phyloP scores from a whole-genome alignment of 2,329 filamentous ascomycete genomes.

The Byssochlamys sp. region DNA sequence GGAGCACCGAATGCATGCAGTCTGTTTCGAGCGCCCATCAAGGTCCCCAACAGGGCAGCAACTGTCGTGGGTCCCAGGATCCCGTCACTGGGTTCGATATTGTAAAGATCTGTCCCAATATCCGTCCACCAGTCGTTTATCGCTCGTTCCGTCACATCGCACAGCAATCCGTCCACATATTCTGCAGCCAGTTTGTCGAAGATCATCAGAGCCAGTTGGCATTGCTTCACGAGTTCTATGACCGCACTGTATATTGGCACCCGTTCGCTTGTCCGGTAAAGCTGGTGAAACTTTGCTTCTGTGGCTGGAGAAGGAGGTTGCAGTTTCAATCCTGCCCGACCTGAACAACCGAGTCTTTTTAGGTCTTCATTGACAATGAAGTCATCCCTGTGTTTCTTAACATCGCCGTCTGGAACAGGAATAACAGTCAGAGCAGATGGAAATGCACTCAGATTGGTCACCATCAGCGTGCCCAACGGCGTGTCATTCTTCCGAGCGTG shows the following conservation, averaged over 20 bases:
- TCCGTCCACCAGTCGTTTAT: conserved; percentile 95
- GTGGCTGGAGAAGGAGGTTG: conserved; percentile 69
- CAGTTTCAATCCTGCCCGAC: conserved; percentile 74
- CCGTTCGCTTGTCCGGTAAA: conserved; percentile 78
- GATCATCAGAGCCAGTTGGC: conserved; percentile 76
- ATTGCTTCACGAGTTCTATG: conserved; percentile 79
- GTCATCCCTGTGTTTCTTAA: conserved; percentile 65
- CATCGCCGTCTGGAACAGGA: conserved; percentile 73
- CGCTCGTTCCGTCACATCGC: conserved; percentile 82
- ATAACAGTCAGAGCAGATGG: conserved; percentile 90
- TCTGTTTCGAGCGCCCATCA: conserved; percentile 83
- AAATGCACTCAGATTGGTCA: conserved; percentile 86
- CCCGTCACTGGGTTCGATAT: conserved; percentile 83
- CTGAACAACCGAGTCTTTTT: conserved; percentile 84
- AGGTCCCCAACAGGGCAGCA: conserved; percentile 71
- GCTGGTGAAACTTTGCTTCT: conserved; percentile 79
- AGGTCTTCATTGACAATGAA: conserved; percentile 93
- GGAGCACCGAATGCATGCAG: conserved; percentile 76
- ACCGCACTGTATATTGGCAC: conserved; percentile 70
- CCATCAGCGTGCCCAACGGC: conserved; percentile 72
- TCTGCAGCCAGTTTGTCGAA: conserved; percentile 81
- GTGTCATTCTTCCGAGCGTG: conserved; percentile 79
- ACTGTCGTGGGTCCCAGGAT: conserved; percentile 88
- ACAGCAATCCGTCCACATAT: conserved; percentile 84
- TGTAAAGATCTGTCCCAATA: conserved; percentile 83